These are phyloP conservation scores for Mortierella sp. DNA, from an alignment of 371 early-diverging fungal species.

Conservation along the genomic window DNA sequence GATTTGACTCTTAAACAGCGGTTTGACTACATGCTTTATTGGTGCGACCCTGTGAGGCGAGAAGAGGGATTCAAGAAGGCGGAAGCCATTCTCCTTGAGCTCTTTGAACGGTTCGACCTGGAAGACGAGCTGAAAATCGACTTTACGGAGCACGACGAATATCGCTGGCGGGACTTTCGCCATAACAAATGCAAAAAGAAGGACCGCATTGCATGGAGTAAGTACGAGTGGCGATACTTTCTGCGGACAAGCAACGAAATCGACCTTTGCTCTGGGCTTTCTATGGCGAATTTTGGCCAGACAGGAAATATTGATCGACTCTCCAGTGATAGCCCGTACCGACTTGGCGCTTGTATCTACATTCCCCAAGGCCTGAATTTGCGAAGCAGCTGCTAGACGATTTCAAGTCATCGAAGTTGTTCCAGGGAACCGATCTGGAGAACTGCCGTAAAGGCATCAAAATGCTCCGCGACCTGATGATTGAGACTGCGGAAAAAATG, in stretches of 20 bases:
- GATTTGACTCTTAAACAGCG: too few species aligned
- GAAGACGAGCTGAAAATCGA: too few species aligned
- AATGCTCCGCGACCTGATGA: slow-evolving; percentile 28
- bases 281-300: slow-evolving; percentile 22
- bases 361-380: slow-evolving; percentile 23
- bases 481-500: slow-evolving; percentile 30
- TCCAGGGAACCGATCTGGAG: slow-evolving; percentile 20
- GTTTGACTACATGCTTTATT: too few species aligned
- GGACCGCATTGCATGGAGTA: slow-evolving; percentile 21
- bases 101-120: too few species aligned
- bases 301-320: slow-evolving; percentile 27
- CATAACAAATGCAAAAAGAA: slow-evolving; percentile 13
- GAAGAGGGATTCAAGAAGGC: too few species aligned
- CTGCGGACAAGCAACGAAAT: slow-evolving; percentile 23
- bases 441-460: slow-evolving; percentile 29
- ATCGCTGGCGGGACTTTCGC: slow-evolving; percentile 15
- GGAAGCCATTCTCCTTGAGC: too few species aligned
- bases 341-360: slow-evolving; percentile 27
- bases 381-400: slow-evolving; percentile 19
- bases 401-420: slow-evolving; percentile 26
- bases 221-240: slow-evolving; percentile 30
- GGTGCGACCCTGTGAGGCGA: too few species aligned
- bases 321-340: slow-evolving; percentile 20
- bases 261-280: slow-evolving; percentile 25
- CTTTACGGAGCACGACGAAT: slow-evolving; percentile 8